A percentile compares a stretch with the other conserved stretches of the same genome.
Conservation (phyloP, 768 basidiomycete species). For the Podaxis mareebaensis region DNA sequence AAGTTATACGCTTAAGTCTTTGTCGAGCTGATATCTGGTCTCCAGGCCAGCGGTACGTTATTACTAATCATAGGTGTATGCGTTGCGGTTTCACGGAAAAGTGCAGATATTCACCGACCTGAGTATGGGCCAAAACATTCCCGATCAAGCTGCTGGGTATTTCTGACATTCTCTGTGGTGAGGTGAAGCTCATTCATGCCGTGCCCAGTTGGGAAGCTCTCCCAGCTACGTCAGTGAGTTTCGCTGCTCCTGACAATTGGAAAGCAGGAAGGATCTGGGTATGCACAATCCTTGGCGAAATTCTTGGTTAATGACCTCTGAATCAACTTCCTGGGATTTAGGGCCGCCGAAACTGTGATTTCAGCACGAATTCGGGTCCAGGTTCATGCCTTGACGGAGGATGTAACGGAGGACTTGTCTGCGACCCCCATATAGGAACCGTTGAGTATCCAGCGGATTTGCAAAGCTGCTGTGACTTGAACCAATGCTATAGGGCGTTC, state of each 20-base stretch:
- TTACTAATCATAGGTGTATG: too few relatives aligned
- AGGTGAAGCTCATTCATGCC: too few relatives aligned
- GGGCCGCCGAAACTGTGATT: slow-evolving; percentile 53
- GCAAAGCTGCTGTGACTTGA: too few relatives aligned
- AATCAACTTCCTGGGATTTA: not conserved
- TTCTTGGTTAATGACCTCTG: slow-evolving; percentile 42
- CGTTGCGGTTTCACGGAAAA: too few relatives aligned
- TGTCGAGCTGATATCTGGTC: too few relatives aligned
- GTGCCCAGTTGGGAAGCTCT: slow-evolving; percentile 39
- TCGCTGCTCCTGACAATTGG: slow-evolving; percentile 64
- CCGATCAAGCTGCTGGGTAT: too few relatives aligned
- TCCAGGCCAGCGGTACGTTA: too few relatives aligned
- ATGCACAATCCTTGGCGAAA: slow-evolving; percentile 43
- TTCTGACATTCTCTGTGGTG: too few relatives aligned
- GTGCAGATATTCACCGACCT: too few relatives aligned
- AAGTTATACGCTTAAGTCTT: too few relatives aligned
- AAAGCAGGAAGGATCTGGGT: slow-evolving; percentile 59
- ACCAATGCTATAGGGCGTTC: slow-evolving; percentile 38
- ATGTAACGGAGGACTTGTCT: slow-evolving; percentile 63
- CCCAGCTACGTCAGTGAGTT: slow-evolving; percentile 37
- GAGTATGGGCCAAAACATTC: too few relatives aligned
- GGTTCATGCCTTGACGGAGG: not conserved
- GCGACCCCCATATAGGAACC: slow-evolving; percentile 47
- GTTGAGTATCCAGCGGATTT: slow-evolving; percentile 23
- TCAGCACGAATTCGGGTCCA: slow-evolving; percentile 31